Base-by-base conservation (phyloP, 2,329 filamentous ascomycete species). In the Ceratocystis colombiana region DNA sequence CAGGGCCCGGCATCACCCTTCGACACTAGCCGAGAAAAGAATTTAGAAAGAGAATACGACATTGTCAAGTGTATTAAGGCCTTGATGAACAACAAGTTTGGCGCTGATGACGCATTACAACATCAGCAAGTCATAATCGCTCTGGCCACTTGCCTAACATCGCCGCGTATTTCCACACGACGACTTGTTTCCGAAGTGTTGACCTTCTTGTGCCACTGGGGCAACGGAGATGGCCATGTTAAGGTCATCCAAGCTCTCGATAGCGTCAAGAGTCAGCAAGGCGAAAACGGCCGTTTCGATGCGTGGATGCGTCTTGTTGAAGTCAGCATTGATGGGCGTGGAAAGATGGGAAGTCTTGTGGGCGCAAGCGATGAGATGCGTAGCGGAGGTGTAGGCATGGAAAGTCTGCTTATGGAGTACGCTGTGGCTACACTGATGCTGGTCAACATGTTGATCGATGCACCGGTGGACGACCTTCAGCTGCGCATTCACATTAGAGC, bases 381-480 rank as follows among this genome's bases (percentile, higher is more conserved):
- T 71, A 96, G 89, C 72, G 94, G 94, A 70, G 94, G 94, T 70
- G 95, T 96, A 73, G 94, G 94, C 74, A 96, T 97, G 87, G 94
- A 99, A 82, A 97, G 97, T 76, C 80, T 96, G 72, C 82, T 99
- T 65, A 97, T 99, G 94, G 94, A 99, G 81, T 99, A 99, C 73
- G 93, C 92, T 48, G 90, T 97, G 62, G 90, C 93, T 44, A 96
- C 92, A 1, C 83, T 99, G 72, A 91, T 97, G 74, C 82, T 99
- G 73, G 85, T 97, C 80, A 99, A 97, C 78, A 96, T 95, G 88
- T 84, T 97, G 71, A 86, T 99, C 69, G 94, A 97, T 76, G 90
- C 91, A 2, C 88, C 92, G 0, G 89, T 95, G 73, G 84, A 85
- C 71, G 94, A 99, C 73, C 79, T 99, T 70, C 90, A 96, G 76